Evolutionary conservation across 2,329 filamentous ascomycete genomes (phyloP).

Genomic region (Neofusicoccum sp.): DNA sequence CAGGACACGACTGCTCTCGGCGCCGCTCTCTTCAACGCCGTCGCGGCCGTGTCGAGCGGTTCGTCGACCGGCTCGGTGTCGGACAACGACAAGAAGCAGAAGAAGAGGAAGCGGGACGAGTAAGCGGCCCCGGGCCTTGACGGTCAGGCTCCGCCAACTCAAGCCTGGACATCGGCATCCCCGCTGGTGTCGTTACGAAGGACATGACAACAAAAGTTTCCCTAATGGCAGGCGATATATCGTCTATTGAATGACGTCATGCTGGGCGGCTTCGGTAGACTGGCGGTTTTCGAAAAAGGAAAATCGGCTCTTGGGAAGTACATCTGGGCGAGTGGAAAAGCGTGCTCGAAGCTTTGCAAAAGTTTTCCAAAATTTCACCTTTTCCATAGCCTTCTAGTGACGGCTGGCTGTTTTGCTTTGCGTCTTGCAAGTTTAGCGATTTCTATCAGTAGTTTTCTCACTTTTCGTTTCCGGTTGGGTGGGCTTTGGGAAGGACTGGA

Average conservation of each 20-base stretch:
- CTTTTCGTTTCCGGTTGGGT: slow-evolving; percentile 1
- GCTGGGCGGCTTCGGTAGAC: slow-evolving; percentile 34
- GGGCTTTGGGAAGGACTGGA: not conserved
- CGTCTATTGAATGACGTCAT: slow-evolving; percentile 34
- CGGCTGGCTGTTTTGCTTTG: slow-evolving; percentile 15
- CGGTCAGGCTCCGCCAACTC: slow-evolving; percentile 1
- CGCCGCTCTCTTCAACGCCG: slow-evolving; percentile 39
- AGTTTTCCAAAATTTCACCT: slow-evolving; percentile 2
- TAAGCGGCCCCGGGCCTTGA: slow-evolving; percentile 25
- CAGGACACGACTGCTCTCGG: slow-evolving; percentile 39
- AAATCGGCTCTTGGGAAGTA: slow-evolving; percentile 12
- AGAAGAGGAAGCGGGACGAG: slow-evolving; percentile 72
- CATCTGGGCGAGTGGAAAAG: slow-evolving; percentile 15
- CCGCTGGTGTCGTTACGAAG: slow-evolving; percentile 2
- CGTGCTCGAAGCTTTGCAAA: not conserved
- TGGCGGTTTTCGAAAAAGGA: slow-evolving; percentile 23
- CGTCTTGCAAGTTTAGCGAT: slow-evolving; percentile 14
- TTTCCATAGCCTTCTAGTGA: slow-evolving; percentile 1
- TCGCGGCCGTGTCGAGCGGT: slow-evolving; percentile 28
- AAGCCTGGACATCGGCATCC: not conserved
- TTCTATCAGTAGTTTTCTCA: not conserved
- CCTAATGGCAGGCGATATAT: slow-evolving; percentile 19
- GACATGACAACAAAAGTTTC: slow-evolving; percentile 9
- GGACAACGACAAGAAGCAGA: slow-evolving; percentile 43
- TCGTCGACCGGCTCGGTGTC: slow-evolving; percentile 35